Conservation (phyloP, 441 rosid genomes). For the Raphanus hybrid region DNA sequence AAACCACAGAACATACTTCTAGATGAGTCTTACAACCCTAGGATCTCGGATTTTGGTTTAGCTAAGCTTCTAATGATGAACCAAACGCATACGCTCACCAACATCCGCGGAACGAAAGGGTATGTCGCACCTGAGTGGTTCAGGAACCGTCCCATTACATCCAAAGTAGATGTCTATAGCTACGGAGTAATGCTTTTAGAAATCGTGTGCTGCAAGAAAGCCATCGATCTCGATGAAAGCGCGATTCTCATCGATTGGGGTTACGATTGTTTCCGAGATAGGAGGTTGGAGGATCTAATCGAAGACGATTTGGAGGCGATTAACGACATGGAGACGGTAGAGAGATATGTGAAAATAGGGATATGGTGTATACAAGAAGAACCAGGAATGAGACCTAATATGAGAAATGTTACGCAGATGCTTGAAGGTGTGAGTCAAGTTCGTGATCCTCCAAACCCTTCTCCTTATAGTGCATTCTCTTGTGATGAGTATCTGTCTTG, state of each 20-base stretch:
- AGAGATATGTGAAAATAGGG: slow-evolving; percentile 51
- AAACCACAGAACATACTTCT: slow-evolving; percentile 56
- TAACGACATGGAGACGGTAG: slow-evolving; percentile 43
- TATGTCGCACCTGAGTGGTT: slow-evolving; percentile 55
- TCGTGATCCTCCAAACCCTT: slow-evolving; percentile 43
- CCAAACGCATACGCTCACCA: slow-evolving; percentile 39
- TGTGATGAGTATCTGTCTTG: background rate
- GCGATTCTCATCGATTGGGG: slow-evolving; percentile 55
- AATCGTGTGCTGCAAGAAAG: slow-evolving; percentile 59
- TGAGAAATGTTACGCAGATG: slow-evolving; percentile 49
- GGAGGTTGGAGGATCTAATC: slow-evolving; percentile 37
- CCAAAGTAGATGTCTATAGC: slow-evolving; percentile 63
- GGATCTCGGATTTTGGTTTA: slow-evolving; percentile 49
- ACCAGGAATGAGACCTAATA: slow-evolving; percentile 45
- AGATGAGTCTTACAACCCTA: slow-evolving; percentile 29
- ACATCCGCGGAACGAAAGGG: slow-evolving; percentile 50
- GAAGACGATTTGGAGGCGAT: slow-evolving; percentile 50
- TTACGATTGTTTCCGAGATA: slow-evolving; percentile 45
- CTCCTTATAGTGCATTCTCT: slow-evolving; percentile 9
- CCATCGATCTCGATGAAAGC: slow-evolving; percentile 35
- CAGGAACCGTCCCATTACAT: slow-evolving; percentile 50
- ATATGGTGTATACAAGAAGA: slow-evolving; percentile 65
- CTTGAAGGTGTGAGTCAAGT: slow-evolving; percentile 50
- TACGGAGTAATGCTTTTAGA: slow-evolving; percentile 59
- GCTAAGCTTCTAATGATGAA: slow-evolving; percentile 45